These are phyloP conservation scores for barley (Hordeum vulgare) DNA, from an alignment of 176 grass and related monocot species.

Conservation along the genomic window DNA sequence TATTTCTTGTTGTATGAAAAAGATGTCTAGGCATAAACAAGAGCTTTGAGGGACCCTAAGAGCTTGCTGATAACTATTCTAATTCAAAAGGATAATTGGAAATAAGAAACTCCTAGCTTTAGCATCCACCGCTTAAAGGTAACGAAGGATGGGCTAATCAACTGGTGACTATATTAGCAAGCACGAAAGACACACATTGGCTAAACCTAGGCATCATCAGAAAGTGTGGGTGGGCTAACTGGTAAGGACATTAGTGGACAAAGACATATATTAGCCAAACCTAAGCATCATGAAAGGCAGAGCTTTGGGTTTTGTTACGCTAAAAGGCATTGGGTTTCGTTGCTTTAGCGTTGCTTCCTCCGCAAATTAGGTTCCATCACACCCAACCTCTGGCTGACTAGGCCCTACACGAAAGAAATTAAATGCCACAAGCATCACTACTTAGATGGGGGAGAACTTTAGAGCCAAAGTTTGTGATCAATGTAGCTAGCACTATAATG, in stretches of 20 bases:
- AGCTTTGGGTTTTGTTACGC: slow-evolving; percentile 18
- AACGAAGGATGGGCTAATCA: background rate
- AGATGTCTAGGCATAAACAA: no score
- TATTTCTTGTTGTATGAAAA: no score
- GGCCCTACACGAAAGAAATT: background rate
- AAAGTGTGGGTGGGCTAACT: background rate
- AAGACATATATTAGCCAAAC: slow-evolving; percentile 13
- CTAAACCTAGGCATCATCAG: slow-evolving; percentile 35
- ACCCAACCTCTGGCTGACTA: background rate
- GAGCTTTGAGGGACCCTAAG: no score
- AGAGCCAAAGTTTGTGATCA: background rate
- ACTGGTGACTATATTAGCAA: background rate
- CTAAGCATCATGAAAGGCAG: slow-evolving; percentile 32
- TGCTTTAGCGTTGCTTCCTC: slow-evolving; percentile 34
- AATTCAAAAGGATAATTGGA: slow-evolving; percentile 20
- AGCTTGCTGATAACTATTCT: slow-evolving; percentile 7
- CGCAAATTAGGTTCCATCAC: slow-evolving; percentile 25
- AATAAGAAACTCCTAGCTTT: slow-evolving; percentile 24
- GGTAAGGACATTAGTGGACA: background rate
- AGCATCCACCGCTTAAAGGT: slow-evolving; percentile 23
- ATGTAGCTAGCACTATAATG: background rate
- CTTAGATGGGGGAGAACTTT: background rate
- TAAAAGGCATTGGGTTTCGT: slow-evolving; percentile 15
- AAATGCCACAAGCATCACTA: background rate
- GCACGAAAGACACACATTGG: slow-evolving; percentile 8